phyloP scores from a whole-genome alignment of 148 eudicot genomes.

The Rhododendron griersonianum region DNA sequence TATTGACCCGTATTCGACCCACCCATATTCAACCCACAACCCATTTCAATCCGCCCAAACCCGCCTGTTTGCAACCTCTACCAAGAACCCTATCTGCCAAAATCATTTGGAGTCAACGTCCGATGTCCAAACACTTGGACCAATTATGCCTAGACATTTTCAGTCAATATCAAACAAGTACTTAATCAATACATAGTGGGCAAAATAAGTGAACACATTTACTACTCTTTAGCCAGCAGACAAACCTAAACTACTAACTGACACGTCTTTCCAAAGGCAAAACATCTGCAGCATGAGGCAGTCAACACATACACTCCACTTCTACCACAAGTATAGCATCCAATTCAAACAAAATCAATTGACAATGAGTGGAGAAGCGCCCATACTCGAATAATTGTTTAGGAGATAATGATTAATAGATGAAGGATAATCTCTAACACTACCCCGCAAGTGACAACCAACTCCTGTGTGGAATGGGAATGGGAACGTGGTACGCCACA shows the following conservation, averaged over 20 bases:
- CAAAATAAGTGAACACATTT: neutral
- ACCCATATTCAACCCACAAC: too few species aligned
- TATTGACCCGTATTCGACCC: too few species aligned
- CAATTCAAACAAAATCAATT: neutral
- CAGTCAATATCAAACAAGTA: neutral
- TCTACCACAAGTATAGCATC: neutral
- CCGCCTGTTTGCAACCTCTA: too few species aligned
- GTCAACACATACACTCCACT: neutral
- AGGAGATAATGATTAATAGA: neutral
- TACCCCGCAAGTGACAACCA: neutral
- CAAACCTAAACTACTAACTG: neutral
- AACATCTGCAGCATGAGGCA: neutral
- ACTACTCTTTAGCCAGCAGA: neutral
- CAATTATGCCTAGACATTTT: neutral
- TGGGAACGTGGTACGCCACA: neutral
- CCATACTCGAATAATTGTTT: neutral
- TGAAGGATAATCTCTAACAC: neutral
- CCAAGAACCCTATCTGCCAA: neutral
- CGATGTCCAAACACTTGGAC: neutral
- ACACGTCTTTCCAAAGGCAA: neutral
- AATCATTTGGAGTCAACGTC: neutral
- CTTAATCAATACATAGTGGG: neutral
- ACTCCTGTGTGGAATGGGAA: neutral
- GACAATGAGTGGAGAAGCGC: neutral
- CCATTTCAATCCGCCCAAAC: too few species aligned